These are phyloP conservation scores for Corylus heterophylla DNA, from an alignment of 306 rosid species.

Conservation along the genomic window DNA sequence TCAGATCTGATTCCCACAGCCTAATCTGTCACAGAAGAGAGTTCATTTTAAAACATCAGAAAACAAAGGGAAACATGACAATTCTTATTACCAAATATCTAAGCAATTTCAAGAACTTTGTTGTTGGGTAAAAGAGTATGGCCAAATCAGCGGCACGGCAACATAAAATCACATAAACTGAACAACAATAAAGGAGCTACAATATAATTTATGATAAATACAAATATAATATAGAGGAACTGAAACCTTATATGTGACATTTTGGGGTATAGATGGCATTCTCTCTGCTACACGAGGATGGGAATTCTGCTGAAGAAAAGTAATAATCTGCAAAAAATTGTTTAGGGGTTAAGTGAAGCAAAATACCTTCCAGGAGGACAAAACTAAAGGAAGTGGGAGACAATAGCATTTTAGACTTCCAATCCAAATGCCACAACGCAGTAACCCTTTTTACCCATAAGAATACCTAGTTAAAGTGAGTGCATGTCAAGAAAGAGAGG, in stretches of 20 bases:
- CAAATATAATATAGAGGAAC: constrained; percentile 9
- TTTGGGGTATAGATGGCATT: constrained; percentile 86
- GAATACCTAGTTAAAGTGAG: background rate
- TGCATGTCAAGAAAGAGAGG: background rate
- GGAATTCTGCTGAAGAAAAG: constrained; percentile 91
- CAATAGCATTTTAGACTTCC: background rate
- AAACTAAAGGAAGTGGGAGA: background rate
- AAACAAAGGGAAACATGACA: constrained; percentile 9
- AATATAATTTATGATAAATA: background rate
- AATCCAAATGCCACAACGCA: background rate
- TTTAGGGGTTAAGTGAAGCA: constrained; percentile 8
- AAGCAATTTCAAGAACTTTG: background rate
- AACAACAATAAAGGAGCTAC: background rate
- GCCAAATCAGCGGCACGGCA: background rate
- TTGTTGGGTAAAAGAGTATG: background rate
- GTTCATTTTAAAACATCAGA: constrained; percentile 30
- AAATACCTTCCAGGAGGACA: constrained; percentile 10
- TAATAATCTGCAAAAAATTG: constrained; percentile 59
- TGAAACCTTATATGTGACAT: constrained; percentile 91
- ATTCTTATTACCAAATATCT: background rate
- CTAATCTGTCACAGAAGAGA: constrained; percentile 58
- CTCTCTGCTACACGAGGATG: constrained; percentile 93
- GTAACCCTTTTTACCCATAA: background rate
- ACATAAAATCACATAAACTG: background rate
- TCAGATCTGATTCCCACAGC: constrained; percentile 92